A percentile compares a stretch with the other conserved stretches of the same genome.
Conservation (phyloP, 139 green algal species). For the Auxenochlorella pyrenoidosa region DNA sequence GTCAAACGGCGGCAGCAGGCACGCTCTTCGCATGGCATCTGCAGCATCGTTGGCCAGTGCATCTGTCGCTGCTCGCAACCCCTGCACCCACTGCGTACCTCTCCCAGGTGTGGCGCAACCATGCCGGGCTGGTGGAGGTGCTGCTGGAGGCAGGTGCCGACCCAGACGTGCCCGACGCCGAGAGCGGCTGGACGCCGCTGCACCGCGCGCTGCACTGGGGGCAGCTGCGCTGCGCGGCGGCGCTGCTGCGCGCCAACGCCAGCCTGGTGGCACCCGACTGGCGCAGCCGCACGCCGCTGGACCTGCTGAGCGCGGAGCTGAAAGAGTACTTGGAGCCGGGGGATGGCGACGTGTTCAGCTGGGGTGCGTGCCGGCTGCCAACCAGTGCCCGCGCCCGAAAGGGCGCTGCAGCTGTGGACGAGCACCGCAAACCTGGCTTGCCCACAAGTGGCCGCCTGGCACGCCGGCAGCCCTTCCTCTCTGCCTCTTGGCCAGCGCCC, state of each 20-base stretch:
- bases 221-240: slow-evolving; percentile 68
- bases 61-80: neutral
- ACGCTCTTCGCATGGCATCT: neutral
- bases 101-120: slow-evolving; percentile 73
- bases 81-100: neutral
- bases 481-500: too few relatives aligned
- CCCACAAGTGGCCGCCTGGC: too few relatives aligned
- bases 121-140: slow-evolving; percentile 50
- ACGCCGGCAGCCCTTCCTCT: too few relatives aligned
- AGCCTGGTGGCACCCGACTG: slow-evolving; percentile 57
- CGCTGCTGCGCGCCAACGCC: slow-evolving; percentile 74
- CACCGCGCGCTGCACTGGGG: slow-evolving; percentile 92
- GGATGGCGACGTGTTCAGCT: slow-evolving; percentile 75
- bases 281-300: slow-evolving; percentile 79
- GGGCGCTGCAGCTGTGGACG: too few relatives aligned
- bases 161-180: slow-evolving; percentile 59
- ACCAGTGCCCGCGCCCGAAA: too few relatives aligned
- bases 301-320: slow-evolving; percentile 82
- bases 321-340: slow-evolving; percentile 37
- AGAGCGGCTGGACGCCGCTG: slow-evolving; percentile 84
- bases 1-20: neutral
- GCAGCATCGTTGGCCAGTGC: neutral
- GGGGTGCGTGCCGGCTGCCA: slow-evolving; percentile 55
- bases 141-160: slow-evolving; percentile 66
- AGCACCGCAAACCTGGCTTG: too few relatives aligned